Base-by-base conservation (phyloP, 176 grass and related monocot genomes). In the Hordeum marinum region DNA sequence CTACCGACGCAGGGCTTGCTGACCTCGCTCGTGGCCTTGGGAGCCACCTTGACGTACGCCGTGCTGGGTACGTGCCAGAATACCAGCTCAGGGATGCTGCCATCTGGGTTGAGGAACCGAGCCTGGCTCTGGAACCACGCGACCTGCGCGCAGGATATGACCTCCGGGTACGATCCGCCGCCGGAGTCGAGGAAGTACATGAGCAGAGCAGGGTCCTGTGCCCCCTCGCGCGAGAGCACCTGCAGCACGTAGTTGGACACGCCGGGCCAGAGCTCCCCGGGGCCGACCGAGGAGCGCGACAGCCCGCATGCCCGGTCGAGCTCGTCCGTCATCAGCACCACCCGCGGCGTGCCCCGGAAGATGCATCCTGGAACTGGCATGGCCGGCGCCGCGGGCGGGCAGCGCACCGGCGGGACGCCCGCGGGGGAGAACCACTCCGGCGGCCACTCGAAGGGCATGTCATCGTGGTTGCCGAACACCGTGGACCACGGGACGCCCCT, bases 61-160 rank as follows among this genome's bases (percentile, higher is more conserved):
- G 64, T 87, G 85, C 92, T 94, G 21, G 94, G 94, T 89, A 97
- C 90, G 43, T 97, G 94, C 94, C 94, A 97, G 68, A 97, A 97
- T 29, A 94, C 78, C 23, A 97, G 75, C 84, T 94, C 94, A 36
- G 92, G 84, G 25, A 94, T 85, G 80, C 92, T 97, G 55, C 72
- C 82, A 55, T 94, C 70, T 25, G 92, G 92, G 74, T 97, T 97
- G 4, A 94, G 41, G 55, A 85, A 63, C 80, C 86, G 84, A 15
- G 92, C 70, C 34, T 89, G 88, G 25, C 34, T 75, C 3, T 81
- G 61, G 29, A 97, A 91, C 95, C 95, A 97, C 23, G 55, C 59
- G 24, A 80, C 84, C 80, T 97, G 90, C 52, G 90, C 77, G 87
- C 64, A 80, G 1, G 95, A 94, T 63, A 97, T 78, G 45, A 97